phyloP scores from a whole-genome alignment of 306 rosid genomes.

The Vigna unguiculata region DNA sequence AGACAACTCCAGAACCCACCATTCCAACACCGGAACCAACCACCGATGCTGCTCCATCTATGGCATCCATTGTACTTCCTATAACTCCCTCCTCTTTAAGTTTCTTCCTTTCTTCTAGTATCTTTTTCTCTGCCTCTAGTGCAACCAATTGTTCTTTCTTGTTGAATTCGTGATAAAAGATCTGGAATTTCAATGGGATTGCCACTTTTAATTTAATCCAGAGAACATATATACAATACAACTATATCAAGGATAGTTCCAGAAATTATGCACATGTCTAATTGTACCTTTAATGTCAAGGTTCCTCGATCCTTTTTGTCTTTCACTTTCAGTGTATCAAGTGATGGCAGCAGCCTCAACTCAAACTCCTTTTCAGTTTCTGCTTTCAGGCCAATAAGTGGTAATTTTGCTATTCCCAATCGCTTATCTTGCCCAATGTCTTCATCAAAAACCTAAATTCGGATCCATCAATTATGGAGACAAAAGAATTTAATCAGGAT shows the following conservation, averaged over 20 bases:
- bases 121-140: slow-evolving; percentile 79
- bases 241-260: neutral
- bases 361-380: slow-evolving; percentile 70
- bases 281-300: slow-evolving; percentile 64
- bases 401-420: slow-evolving; percentile 77
- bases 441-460: slow-evolving; percentile 76
- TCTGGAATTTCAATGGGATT: slow-evolving; percentile 50
- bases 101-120: slow-evolving; percentile 77
- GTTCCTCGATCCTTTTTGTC: slow-evolving; percentile 94
- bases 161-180: slow-evolving; percentile 71
- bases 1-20: slow-evolving; percentile 61
- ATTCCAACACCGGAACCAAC: slow-evolving; percentile 76
- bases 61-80: slow-evolving; percentile 91
- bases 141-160: slow-evolving; percentile 85
- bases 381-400: slow-evolving; percentile 70
- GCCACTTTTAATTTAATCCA: slow-evolving; percentile 10
- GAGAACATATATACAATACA: neutral
- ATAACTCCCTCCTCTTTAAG: slow-evolving; percentile 85
- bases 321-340: slow-evolving; percentile 84
- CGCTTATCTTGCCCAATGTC: slow-evolving; percentile 97
- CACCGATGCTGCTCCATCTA: slow-evolving; percentile 74
- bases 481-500: neutral
- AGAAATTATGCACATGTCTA: slow-evolving; percentile 19
- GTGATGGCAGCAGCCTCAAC: slow-evolving; percentile 82
- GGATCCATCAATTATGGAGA: slow-evolving; percentile 27